Percentiles rank a stretch among this genome's conserved stretches.
phyloP scores from a whole-genome alignment of 495 filamentous ascomycete genomes.

The Baudoinia panamericana region DNA sequence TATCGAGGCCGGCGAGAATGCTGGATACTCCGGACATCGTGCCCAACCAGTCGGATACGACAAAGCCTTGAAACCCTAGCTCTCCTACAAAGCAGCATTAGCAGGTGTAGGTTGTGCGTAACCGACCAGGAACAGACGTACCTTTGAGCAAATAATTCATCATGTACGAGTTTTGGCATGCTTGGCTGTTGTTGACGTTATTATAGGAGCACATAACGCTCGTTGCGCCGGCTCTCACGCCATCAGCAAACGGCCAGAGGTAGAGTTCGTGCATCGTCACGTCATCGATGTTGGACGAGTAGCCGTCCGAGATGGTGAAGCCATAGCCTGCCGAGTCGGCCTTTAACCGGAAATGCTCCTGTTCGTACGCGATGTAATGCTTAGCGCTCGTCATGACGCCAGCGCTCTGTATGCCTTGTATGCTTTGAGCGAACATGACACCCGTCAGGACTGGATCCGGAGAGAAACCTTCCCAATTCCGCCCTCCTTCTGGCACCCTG shows the following conservation, averaged over 20 bases:
- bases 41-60: slow-evolving; percentile 80
- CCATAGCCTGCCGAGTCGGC: not conserved
- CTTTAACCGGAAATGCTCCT: slow-evolving; percentile 59
- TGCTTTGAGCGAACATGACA: slow-evolving; percentile 25
- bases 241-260: slow-evolving; percentile 68
- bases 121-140: too few species aligned
- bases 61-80: slow-evolving; percentile 85
- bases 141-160: slow-evolving; percentile 76
- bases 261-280: slow-evolving; percentile 90
- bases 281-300: slow-evolving; percentile 86
- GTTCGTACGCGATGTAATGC: slow-evolving; percentile 32
- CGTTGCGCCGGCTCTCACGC: slow-evolving; percentile 30
- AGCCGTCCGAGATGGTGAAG: not conserved
- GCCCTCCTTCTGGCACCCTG: slow-evolving; percentile 56
- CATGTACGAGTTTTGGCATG: slow-evolving; percentile 55
- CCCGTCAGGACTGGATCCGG: slow-evolving; percentile 32
- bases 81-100: too few species aligned
- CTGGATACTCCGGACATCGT: slow-evolving; percentile 68
- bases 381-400: slow-evolving; percentile 31
- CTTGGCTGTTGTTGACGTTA: slow-evolving; percentile 62
- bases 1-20: slow-evolving; percentile 77
- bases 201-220: slow-evolving; percentile 82
- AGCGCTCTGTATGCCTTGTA: slow-evolving; percentile 29
- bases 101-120: too few species aligned
- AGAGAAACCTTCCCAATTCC: slow-evolving; percentile 60